Conservation (phyloP, 1,284 basidiomycete genomes). For the Ceratobasidium papillatum region DNA sequence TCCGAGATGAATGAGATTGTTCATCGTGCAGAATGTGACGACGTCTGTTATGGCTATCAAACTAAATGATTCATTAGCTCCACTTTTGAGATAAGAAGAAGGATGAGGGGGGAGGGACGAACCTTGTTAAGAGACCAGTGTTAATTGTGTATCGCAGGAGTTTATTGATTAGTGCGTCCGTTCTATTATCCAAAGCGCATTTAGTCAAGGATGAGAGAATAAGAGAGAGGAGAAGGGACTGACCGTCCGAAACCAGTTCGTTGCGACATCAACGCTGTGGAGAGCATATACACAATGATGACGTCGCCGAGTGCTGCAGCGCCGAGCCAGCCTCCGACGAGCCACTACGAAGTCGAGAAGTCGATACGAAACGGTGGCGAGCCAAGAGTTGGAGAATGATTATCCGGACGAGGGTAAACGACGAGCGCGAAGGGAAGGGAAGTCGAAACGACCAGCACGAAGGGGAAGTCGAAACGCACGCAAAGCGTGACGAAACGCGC, state of each 20-base stretch:
- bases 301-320: constrained; percentile 51
- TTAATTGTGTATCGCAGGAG: constrained; percentile 52
- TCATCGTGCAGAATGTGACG: constrained; percentile 48
- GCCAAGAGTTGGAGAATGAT: no score
- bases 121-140: constrained; percentile 51
- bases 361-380: neutral
- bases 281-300: constrained; percentile 50
- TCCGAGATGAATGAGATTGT: constrained; percentile 51
- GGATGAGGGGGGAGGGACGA: neutral
- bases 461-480: no score
- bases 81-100: neutral
- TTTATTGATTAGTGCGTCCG: constrained; percentile 51
- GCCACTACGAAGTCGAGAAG: constrained; percentile 46
- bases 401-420: no score
- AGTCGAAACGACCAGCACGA: no score
- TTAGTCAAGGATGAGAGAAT: neutral
- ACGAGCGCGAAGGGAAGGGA: no score
- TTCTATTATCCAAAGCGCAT: constrained; percentile 43
- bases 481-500: neutral
- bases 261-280: constrained; percentile 49
- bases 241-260: constrained; percentile 51
- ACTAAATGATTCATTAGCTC: constrained; percentile 36
- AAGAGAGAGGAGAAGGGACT: constrained; percentile 1
- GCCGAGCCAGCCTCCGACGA: constrained; percentile 51
- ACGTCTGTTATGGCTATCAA: constrained; percentile 49